A percentile compares a stretch with the other conserved stretches of the same genome.
phyloP scores from a whole-genome alignment of 768 basidiomycete species.

The Sarcodon sp. region DNA sequence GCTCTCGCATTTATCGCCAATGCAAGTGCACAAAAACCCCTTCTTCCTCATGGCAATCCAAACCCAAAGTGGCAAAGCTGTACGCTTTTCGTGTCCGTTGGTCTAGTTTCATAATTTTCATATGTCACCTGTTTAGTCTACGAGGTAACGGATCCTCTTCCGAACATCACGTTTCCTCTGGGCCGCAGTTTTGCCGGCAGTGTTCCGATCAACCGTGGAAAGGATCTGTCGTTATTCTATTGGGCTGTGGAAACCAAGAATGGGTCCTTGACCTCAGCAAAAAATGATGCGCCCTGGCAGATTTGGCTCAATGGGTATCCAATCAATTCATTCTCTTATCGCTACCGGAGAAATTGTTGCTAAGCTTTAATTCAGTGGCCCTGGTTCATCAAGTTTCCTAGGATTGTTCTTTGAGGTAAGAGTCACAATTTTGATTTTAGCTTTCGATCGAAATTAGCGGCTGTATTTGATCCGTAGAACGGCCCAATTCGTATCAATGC shows the following conservation, averaged over 20 bases:
- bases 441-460: neutral
- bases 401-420: slow-evolving; percentile 47
- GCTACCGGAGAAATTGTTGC: neutral
- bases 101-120: neutral
- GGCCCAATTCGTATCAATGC: slow-evolving; percentile 49
- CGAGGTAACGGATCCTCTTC: slow-evolving; percentile 20
- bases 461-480: slow-evolving; percentile 31
- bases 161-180: slow-evolving; percentile 19
- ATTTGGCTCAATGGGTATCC: slow-evolving; percentile 24
- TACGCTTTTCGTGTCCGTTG: slow-evolving; percentile 6
- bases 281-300: slow-evolving; percentile 19
- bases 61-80: slow-evolving; percentile 20
- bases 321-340: neutral
- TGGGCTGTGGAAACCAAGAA: slow-evolving; percentile 24
- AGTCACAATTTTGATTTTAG: neutral
- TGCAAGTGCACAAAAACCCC: too few species aligned
- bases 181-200: slow-evolving; percentile 23
- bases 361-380: slow-evolving; percentile 19
- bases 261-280: slow-evolving; percentile 21
- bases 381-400: slow-evolving; percentile 57
- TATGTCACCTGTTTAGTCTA: slow-evolving; percentile 13
- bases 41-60: too few species aligned
- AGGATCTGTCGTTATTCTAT: slow-evolving; percentile 26
- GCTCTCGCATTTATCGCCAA: too few species aligned
- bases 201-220: slow-evolving; percentile 17